A percentile compares a stretch with the other conserved stretches of the same genome.
These are phyloP conservation scores for Aspergillus candidus DNA, from an alignment of 2,329 filamentous ascomycete species.

Conservation along the genomic window DNA sequence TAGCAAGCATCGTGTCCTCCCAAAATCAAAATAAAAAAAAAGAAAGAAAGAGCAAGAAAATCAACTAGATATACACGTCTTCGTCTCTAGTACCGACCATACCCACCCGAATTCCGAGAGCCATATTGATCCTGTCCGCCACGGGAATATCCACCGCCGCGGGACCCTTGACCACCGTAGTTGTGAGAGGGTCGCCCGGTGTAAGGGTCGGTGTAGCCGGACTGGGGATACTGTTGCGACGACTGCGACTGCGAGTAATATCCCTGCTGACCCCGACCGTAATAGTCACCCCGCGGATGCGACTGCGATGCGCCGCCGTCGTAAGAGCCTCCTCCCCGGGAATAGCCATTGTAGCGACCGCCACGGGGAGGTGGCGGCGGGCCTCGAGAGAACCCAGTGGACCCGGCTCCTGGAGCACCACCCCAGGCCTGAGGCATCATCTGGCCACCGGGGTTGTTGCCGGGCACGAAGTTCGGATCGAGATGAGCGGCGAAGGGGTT, in stretches of 20 bases:
- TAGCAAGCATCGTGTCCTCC: neutral
- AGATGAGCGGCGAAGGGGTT: conserved; percentile 46
- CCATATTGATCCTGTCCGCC: conserved; percentile 26
- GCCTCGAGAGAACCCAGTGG: conserved; percentile 28
- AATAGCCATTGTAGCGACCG: conserved; percentile 18
- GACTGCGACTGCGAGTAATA: conserved; percentile 4
- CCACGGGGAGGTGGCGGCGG: conserved; percentile 37
- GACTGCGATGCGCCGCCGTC: conserved; percentile 7
- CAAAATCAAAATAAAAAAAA: conserved; percentile 6
- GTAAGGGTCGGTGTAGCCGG: conserved; percentile 21
- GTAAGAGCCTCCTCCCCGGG: conserved; percentile 16
- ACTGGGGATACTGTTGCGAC: conserved; percentile 14
- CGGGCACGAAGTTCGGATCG: conserved; percentile 38
- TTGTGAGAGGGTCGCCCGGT: conserved; percentile 19
- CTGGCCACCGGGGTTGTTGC: conserved; percentile 23
- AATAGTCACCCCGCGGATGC: conserved; percentile 14
- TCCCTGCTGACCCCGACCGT: conserved; percentile 21
- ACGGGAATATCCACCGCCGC: conserved; percentile 20
- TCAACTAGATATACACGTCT: neutral
- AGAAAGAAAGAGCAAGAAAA: conserved; percentile 1
- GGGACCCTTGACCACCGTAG: conserved; percentile 20
- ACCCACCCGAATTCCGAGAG: conserved; percentile 31
- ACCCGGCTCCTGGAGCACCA: conserved; percentile 26
- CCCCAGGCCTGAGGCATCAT: conserved; percentile 32
- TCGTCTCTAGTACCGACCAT: conserved; percentile 32